Percentiles rank a stretch among this genome's conserved stretches.
Conservation (phyloP, 1,139 yeast species). For the Hansenula sp. region DNA sequence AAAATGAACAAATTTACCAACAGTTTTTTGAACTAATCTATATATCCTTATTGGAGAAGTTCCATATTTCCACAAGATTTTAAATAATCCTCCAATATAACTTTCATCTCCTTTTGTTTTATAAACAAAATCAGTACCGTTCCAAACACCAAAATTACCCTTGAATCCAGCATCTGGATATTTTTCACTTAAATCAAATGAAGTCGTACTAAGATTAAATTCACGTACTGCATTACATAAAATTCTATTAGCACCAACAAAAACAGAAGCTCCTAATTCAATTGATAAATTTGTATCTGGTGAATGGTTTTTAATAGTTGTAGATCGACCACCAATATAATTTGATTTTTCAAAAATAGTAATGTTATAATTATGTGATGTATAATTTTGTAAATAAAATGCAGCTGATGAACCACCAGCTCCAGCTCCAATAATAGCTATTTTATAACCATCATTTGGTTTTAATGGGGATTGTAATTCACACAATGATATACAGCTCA, state of each 20-base stretch:
- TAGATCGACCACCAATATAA: conserved; percentile 36
- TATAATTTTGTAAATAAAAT: conserved; percentile 32
- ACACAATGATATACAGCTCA: too few species aligned
- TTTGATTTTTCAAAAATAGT: conserved; percentile 30
- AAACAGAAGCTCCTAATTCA: conserved; percentile 41
- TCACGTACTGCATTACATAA: conserved; percentile 29
- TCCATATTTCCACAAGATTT: conserved; percentile 27
- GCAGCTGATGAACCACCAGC: conserved; percentile 43
- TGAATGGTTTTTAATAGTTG: conserved; percentile 23
- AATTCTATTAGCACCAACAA: conserved; percentile 34
- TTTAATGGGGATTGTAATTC: background rate
- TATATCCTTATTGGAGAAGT: conserved; percentile 20
- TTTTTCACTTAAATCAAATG: conserved; percentile 11
- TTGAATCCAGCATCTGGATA: conserved; percentile 16
- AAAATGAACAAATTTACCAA: conserved; percentile 11
- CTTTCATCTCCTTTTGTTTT: conserved; percentile 3
- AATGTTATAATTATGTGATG: conserved; percentile 25
- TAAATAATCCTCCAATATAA: conserved; percentile 7
- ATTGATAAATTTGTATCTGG: conserved; percentile 18
- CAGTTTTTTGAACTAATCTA: conserved; percentile 12
- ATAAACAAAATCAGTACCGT: conserved; percentile 28
- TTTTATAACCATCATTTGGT: too few species aligned
- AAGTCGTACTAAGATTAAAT: conserved; percentile 25
- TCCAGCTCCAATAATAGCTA: conserved; percentile 44
- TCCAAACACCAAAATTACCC: conserved; percentile 32